A percentile compares a stretch with the other conserved stretches of the same genome.
These are phyloP conservation scores for Teratosphaeria zuluensis DNA, from an alignment of 2,329 filamentous ascomycete genomes.

Conservation along the genomic window DNA sequence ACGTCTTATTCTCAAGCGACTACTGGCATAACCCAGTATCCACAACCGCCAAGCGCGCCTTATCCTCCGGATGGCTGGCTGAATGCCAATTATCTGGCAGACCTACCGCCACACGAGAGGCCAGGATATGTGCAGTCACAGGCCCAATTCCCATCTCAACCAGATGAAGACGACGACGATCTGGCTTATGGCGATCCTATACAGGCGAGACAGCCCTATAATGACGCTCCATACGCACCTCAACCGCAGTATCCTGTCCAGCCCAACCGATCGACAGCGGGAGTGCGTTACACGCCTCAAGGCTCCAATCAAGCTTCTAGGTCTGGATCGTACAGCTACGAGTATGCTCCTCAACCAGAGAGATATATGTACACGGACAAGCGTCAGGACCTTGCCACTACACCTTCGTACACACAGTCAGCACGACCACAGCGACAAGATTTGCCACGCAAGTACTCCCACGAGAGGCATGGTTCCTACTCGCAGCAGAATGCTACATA, in stretches of 20 bases:
- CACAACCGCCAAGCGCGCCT: slow-evolving; percentile 9
- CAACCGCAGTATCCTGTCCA: slow-evolving; percentile 8
- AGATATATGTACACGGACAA: slow-evolving; percentile 36
- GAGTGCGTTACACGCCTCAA: slow-evolving; percentile 13
- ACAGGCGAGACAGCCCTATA: slow-evolving; percentile 7
- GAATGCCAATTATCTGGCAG: slow-evolving; percentile 34
- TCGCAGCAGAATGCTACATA: slow-evolving; percentile 20
- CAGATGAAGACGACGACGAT: slow-evolving; percentile 18
- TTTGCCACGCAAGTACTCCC: slow-evolving; percentile 9
- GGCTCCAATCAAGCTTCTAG: slow-evolving; percentile 14
- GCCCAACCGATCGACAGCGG: slow-evolving; percentile 6
- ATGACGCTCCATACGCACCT: slow-evolving; percentile 1
- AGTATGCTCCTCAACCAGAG: slow-evolving; percentile 32
- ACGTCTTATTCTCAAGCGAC: slow-evolving; percentile 9
- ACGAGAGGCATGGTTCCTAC: slow-evolving; percentile 10
- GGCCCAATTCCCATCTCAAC: slow-evolving; percentile 9
- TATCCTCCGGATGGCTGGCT: slow-evolving; percentile 28
- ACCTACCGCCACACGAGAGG: slow-evolving; percentile 35
- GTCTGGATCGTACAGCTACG: slow-evolving; percentile 11
- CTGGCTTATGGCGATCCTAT: slow-evolving; percentile 21
- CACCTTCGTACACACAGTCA: slow-evolving; percentile 11
- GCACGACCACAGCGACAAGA: slow-evolving; percentile 1
- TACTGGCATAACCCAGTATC: slow-evolving; percentile 8
- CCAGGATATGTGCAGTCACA: slow-evolving; percentile 25
- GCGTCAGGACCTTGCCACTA: slow-evolving; percentile 9